Evolutionary conservation across 192 early-diverging fungal genomes (phyloP), one percentile per base, ranked within the genome.

Genomic region (Endogone sp.): DNA sequence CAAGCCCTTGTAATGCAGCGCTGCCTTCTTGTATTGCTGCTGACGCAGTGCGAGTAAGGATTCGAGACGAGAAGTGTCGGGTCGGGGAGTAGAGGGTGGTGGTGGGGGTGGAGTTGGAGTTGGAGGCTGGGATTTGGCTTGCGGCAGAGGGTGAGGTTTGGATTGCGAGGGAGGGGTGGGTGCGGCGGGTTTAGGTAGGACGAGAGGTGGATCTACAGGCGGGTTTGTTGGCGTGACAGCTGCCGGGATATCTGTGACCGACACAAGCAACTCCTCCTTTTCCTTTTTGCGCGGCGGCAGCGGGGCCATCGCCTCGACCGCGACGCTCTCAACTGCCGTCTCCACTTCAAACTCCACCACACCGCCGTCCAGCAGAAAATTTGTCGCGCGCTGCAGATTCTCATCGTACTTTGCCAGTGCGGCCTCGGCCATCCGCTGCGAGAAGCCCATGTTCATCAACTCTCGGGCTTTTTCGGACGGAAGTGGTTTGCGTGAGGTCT

Each of bases 391-490:
- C 65, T 88, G 82, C 21, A 89, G 75, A 74, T 93, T 88, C 67
- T 91, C 82, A 57, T 92, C 89, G 70, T 83, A 88, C 79, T 81
- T 86, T 37, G 86, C 82, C 29, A 93, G 77, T 2, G 92, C 90
- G 20, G 84, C 81, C 37, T 83, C 79, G 22, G 89, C 89, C 74
- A 91, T 89, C 3, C 83, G 73, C 23, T 79, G 78, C 8, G 85
- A 81, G 70, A 93, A 93, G 1, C 92, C 92, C 89, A 93, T 92
- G 62, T 81, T 84, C 32, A 85, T 77, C 26, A 93, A 69, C 6
- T 82, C 81, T 13, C 78, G 68, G 37, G 88, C 80, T 68, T 24
- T 54, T 24, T 70, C 62, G 56, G 64, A 27, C 44, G 37, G 63
- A 8, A 56, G 31, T 3, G 27, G 44, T 44, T 23, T 4, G 62